Base-by-base conservation (phyloP, 805 yeast genomes). In the Saturnispora diversa region DNA sequence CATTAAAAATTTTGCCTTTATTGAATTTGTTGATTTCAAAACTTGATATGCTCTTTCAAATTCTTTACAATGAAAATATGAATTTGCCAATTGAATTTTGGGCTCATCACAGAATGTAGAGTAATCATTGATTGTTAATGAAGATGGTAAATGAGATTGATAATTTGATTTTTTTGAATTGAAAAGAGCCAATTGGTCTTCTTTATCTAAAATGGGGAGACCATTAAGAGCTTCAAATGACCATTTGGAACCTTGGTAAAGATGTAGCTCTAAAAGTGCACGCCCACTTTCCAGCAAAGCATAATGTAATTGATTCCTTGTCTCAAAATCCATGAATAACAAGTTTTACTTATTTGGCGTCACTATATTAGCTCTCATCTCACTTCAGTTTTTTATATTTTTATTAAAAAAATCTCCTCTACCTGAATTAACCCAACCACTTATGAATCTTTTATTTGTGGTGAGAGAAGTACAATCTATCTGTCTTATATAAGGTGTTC, bases 61-160 rank as follows among this genome's bases (percentile, higher is more conserved):
- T 59, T 92, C 97, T 51, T 82, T 79, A 53, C 85, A 77, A 52
- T 77, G 81, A 65, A 90, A 85, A 54, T 83, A 79, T 0, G 83
- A 58, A 40, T 76, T 74, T 1, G 90, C 96, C 21, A 85, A 63
- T 12, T 17, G 31, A 2, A 23, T 29, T 23, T 13, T 28, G 7
- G 28, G 35, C 16, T 20, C 27, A 15, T 30, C 39, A 5, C 21
- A 27, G 6, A 24, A 35, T 5, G 37, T 20, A 4, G 13, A 19
- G 13, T 34, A 39, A 10, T 30, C 29, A 13, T 37, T 26, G 2
- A 19, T 12, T 20, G 26, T 22, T 21, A 27, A 15, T 19, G 34
- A 24, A 8, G 13, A 16, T 13, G 42, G 42, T 16, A 30, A 15
- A 11, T 22, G 8, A 4, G 27, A n/a, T 17, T 19, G 13, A 21